phyloP scores from a whole-genome alignment of 306 rosid species.

The Oemleria cerasiformis region DNA sequence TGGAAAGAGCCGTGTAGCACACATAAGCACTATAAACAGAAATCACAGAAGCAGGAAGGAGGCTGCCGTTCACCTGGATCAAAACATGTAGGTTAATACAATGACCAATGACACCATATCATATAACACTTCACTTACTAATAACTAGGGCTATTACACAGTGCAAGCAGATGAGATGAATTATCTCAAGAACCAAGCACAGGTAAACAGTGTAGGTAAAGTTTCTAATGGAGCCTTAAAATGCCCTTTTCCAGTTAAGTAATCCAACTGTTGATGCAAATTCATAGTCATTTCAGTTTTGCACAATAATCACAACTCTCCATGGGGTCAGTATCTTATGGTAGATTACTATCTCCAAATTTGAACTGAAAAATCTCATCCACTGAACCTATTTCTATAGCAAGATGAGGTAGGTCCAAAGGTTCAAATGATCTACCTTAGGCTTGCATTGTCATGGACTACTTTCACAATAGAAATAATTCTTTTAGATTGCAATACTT shows the following conservation, averaged over 20 bases:
- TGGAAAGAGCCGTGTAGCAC: conserved; percentile 88
- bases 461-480: not conserved
- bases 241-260: not conserved
- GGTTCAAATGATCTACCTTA: not conserved
- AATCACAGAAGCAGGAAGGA: conserved; percentile 93
- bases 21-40: conserved; percentile 83
- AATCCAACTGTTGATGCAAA: not conserved
- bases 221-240: not conserved
- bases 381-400: not conserved
- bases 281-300: not conserved
- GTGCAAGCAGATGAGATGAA: not conserved
- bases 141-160: not conserved
- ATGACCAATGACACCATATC: not conserved
- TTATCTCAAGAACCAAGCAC: not conserved
- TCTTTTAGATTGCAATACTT: not conserved
- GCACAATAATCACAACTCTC: not conserved
- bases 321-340: not conserved
- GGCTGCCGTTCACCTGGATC: conserved; percentile 91
- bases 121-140: not conserved
- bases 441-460: not conserved
- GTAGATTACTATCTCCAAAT: not conserved
- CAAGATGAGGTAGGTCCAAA: not conserved
- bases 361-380: not conserved
- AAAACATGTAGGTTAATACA: conserved; percentile 7
- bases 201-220: not conserved